Evolutionary conservation across 1,284 basidiomycete genomes (phyloP), one percentile per base, ranked within the genome.

Genomic region (Malassezia sp.): DNA sequence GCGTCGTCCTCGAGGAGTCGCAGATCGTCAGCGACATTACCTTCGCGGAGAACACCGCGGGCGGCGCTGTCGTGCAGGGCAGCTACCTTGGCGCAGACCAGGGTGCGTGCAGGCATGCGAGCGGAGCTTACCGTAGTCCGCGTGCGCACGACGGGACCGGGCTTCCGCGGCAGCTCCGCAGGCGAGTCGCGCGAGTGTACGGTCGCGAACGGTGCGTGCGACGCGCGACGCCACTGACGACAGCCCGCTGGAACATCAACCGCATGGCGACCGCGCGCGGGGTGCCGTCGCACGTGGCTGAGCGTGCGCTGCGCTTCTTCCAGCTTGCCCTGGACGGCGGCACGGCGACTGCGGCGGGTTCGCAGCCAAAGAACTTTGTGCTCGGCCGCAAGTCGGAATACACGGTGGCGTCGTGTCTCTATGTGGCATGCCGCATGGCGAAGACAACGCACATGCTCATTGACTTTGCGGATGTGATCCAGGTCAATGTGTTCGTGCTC

Each of bases 381-480:
- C 60, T 64, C 17, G 93, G 93, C 2, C 79, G 93, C 27, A 83
- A 84, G 63, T 85, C 84, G 57, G 78, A 88, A 67, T 90, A 95
- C 61, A 87, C 96, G 47, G 82, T 91, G 22, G 91, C 90, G 0
- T 84, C 89, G 37, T 99, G 93, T 71, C 77, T 96, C 39, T 97
- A 99, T 68, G 80, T 95, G 39, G 87, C 89, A 6, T 93, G 89
- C 67, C 74, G 93, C 46, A 82, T 89, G 71, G 85, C 85, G 61
- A 86, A 91, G 71, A 73, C 74, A 15, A 86, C 83, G 0, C 87
- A 91, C 69, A 97, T 97, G 93, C 80, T 99, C 28, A 97, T 99
- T 57, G 93, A 99, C 73, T 96, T 99, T 67, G 20, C 85, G 28
- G 66, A 69, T 39, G 59, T 63, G 17, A 64, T 69, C 38, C 60